Base-by-base conservation (phyloP, 2,329 filamentous ascomycete genomes). In the Colletotrichum tropicale region DNA sequence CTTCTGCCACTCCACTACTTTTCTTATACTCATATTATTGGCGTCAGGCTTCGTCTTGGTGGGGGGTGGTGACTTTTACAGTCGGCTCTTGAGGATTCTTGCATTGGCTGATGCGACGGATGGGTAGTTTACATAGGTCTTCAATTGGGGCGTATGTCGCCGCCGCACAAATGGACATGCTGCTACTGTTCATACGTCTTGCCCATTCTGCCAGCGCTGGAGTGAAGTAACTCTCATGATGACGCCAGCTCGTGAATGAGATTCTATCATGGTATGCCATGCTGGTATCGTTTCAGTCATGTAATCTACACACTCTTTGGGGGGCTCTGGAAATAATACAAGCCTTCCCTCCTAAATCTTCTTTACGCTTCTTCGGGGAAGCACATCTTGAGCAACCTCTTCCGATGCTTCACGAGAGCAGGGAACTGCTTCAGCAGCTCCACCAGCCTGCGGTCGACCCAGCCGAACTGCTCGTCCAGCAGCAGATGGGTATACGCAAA, bases 401-500 rank as follows among this genome's bases (percentile, higher is more conserved):
- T 76, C 66, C 82, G 78, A 75, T 88, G 87, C 60, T 76, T 85
- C 73, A 94, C 90, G 77, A 98, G 87, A 79, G 92, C 93, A 8
- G 87, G 86, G 79, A 92, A 90, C 74, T 86, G 86, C 67, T 83
- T 84, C 74, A 98, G 81, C 66, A 90, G 85, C 71, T 89, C 87
- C 16, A 84, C 87, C 67, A 98, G 85, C 69, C 88, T 87, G 76
- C 89, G 89, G 72, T 94, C 91, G 74, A 86, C 87, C 94, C 94
- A 96, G 2, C 85, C 87, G 78, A 95, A 77, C 9, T 76, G 76
- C 80, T 92, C 89, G 75, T 94, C 92, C 67, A 98, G 85, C 68
- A 98, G 87, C 66, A 98, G 87, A 83, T 98, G 92, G 0, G 95
- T 96, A 84, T 98, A 99, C 5, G 95, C 93, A 85, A 98, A 98